Conservation (phyloP, 371 early-diverging fungal genomes). For the Capniomyces stellatus region DNA sequence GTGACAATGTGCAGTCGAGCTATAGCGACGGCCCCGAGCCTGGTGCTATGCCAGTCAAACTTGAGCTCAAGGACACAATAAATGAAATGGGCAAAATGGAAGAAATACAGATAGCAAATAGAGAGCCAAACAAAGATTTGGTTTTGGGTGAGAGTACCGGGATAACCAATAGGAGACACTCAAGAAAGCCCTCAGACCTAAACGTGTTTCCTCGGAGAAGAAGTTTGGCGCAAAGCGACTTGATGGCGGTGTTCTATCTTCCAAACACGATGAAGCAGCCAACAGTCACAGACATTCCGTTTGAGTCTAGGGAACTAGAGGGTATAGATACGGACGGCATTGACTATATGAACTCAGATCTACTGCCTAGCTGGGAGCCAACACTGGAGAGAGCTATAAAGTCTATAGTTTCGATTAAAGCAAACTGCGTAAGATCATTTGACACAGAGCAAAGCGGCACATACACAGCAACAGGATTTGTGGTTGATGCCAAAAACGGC, state of each 20-base stretch:
- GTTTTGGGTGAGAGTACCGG: too few species aligned
- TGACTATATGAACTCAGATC: neutral
- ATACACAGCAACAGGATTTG: constrained; percentile 75
- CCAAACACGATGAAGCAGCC: constrained; percentile 19
- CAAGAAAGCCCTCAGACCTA: neutral
- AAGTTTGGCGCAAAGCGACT: constrained; percentile 17
- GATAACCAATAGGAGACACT: neutral
- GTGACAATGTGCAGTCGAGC: neutral
- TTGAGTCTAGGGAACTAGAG: constrained; percentile 11
- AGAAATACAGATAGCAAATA: too few species aligned
- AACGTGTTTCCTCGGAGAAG: constrained; percentile 7
- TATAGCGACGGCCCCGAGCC: neutral
- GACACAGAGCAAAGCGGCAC: constrained; percentile 75
- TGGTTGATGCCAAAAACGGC: constrained; percentile 74
- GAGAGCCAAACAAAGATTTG: too few species aligned
- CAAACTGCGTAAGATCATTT: constrained; percentile 60
- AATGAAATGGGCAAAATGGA: too few species aligned
- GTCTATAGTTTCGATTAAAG: constrained; percentile 70
- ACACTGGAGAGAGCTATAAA: constrained; percentile 31
- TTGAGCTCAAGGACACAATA: neutral
- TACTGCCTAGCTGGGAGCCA: neutral
- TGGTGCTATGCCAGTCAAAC: neutral
- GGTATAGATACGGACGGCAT: constrained; percentile 6
- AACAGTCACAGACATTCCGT: constrained; percentile 17
- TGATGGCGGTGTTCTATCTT: constrained; percentile 25